phyloP scores from a whole-genome alignment of 2,329 filamentous ascomycete genomes.

The Graphilbum fragrans region DNA sequence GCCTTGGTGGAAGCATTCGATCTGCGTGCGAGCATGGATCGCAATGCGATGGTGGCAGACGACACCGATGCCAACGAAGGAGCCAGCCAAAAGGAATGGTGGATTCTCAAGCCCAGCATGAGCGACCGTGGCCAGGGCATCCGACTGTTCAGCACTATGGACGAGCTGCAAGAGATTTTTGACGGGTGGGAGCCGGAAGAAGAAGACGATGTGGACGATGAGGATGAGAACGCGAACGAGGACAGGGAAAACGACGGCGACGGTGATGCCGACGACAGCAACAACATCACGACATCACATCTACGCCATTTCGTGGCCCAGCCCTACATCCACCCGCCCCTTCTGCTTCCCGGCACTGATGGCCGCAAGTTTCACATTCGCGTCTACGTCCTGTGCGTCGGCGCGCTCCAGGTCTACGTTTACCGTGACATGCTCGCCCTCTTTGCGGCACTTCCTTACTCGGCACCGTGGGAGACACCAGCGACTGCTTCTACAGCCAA shows the following conservation, averaged over 20 bases:
- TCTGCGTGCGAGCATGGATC: constrained; percentile 62
- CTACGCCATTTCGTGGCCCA: constrained; percentile 94
- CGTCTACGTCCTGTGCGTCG: constrained; percentile 75
- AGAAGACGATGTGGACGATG: constrained; percentile 54
- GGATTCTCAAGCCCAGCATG: constrained; percentile 98
- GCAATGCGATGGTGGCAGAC: constrained; percentile 46
- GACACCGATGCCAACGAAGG: background rate
- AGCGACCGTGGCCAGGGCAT: constrained; percentile 93
- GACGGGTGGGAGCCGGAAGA: constrained; percentile 73
- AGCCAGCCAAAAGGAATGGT: constrained; percentile 58
- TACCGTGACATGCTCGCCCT: constrained; percentile 87
- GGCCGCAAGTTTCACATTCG: constrained; percentile 88
- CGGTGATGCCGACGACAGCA: constrained; percentile 13
- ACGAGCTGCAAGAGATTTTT: constrained; percentile 76
- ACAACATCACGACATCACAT: constrained; percentile 65
- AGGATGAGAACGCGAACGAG: constrained; percentile 33
- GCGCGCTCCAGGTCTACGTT: constrained; percentile 70
- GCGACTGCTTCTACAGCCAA: no score
- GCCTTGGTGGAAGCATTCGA: constrained; percentile 85
- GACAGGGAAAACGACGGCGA: constrained; percentile 17
- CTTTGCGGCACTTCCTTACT: constrained; percentile 69
- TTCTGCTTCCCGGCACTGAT: constrained; percentile 53
- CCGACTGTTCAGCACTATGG: constrained; percentile 72
- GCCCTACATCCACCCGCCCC: constrained; percentile 82
- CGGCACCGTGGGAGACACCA: constrained; percentile 47